Evolutionary conservation across 129 eudicot species (phyloP).

Genomic region (Tagetes patula): DNA sequence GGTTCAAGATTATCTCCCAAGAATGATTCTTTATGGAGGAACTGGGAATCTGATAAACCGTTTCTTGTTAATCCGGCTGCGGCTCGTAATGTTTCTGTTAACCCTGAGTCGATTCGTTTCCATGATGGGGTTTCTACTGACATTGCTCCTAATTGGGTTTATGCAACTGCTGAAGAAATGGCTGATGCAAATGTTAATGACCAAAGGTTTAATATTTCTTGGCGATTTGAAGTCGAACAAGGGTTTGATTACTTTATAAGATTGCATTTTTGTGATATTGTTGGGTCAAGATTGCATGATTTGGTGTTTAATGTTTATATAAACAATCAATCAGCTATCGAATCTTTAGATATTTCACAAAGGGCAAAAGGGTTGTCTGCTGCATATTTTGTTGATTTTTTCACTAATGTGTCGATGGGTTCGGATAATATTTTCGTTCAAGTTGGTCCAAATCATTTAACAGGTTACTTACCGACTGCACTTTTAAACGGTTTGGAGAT

Average conservation of each 20-base stretch:
- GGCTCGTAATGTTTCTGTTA: constrained; percentile 36
- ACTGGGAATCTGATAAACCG: constrained; percentile 41
- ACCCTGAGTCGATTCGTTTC: constrained; percentile 34
- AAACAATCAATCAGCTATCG: constrained; percentile 43
- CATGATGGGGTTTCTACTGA: constrained; percentile 40
- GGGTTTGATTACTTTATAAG: constrained; percentile 48
- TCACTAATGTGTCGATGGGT: constrained; percentile 39
- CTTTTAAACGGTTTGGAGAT: constrained; percentile 58
- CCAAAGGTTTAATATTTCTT: constrained; percentile 49
- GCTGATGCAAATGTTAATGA: constrained; percentile 48
- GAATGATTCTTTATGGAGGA: constrained; percentile 49
- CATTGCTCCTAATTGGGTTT: constrained; percentile 53
- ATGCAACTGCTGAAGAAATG: constrained; percentile 59
- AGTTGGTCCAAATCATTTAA: constrained; percentile 41
- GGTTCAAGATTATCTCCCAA: constrained; percentile 39
- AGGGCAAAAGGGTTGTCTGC: constrained; percentile 38
- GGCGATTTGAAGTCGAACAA: constrained; percentile 47
- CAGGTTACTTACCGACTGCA: constrained; percentile 37
- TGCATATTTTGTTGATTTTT: constrained; percentile 51
- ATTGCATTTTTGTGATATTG: constrained; percentile 58
- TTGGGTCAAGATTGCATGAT: constrained; percentile 36
- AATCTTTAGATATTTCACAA: constrained; percentile 43
- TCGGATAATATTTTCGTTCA: constrained; percentile 37
- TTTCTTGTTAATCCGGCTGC: constrained; percentile 42
- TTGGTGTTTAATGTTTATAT: constrained; percentile 48